Percentiles rank a stretch among this genome's conserved stretches.
Conservation (phyloP, 176 grass and related monocot genomes). For the Zea luxurians region DNA sequence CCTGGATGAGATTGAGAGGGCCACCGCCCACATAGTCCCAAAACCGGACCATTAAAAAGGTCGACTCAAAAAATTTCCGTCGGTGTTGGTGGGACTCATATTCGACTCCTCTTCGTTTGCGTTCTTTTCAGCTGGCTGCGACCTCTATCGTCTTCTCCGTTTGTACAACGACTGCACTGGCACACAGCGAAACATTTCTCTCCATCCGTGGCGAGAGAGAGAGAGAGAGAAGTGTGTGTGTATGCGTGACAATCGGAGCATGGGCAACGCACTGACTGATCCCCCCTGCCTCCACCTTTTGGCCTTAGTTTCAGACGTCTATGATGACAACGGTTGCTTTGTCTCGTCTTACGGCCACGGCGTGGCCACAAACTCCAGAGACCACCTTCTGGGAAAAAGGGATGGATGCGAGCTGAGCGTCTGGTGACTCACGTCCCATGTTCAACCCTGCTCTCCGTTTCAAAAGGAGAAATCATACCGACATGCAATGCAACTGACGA, state of each 20-base stretch:
- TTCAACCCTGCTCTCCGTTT: neutral
- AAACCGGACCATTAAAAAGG: too few species aligned
- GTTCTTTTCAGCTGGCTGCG: too few species aligned
- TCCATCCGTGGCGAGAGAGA: neutral
- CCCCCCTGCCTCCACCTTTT: neutral
- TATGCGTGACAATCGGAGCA: neutral
- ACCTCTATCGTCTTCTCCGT: too few species aligned
- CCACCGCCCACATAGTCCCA: too few species aligned
- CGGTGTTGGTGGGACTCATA: too few species aligned
- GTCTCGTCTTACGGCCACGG: constrained; percentile 1
- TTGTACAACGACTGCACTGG: too few species aligned
- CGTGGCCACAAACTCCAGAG: constrained; percentile 14
- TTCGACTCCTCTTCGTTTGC: too few species aligned
- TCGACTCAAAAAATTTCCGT: too few species aligned
- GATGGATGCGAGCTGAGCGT: constrained; percentile 11
- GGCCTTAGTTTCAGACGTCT: constrained; percentile 1
- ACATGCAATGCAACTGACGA: neutral
- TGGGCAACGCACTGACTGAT: neutral
- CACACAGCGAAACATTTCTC: neutral
- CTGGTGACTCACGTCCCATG: constrained; percentile 24
- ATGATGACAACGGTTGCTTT: constrained; percentile 18
- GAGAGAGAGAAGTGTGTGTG: too few species aligned
- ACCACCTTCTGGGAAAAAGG: constrained; percentile 24
- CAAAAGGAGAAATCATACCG: constrained; percentile 23
- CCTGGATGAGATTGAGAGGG: too few species aligned